Conservation (phyloP, 73 alveolate genomes). For the Paramecium tetraurelia region DNA sequence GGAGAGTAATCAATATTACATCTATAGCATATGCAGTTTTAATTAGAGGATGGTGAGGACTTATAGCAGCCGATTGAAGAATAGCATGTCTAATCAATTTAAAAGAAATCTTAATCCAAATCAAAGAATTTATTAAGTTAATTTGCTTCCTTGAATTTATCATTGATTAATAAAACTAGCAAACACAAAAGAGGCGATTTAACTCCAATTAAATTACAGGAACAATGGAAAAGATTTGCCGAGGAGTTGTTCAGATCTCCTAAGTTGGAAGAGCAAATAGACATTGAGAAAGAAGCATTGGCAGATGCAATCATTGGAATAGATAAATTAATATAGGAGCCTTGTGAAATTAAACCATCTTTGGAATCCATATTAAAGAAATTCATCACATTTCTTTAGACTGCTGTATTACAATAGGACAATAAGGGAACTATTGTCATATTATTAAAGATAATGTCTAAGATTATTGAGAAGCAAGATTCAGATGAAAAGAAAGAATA, state of each 20-base stretch:
- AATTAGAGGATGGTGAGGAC: neutral
- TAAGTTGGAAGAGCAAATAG: neutral
- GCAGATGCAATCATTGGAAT: conserved; percentile 18
- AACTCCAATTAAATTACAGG: neutral
- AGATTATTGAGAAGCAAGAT: conserved; percentile 41
- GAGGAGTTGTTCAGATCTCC: neutral
- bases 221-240: neutral
- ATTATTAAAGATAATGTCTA: conserved; percentile 5
- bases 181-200: neutral
- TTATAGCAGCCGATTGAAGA: neutral
- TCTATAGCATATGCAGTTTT: neutral
- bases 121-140: neutral
- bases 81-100: neutral
- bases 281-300: neutral
- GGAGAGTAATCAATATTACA: neutral
- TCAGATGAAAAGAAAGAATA: conserved; percentile 44
- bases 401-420: neutral
- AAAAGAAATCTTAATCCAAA: neutral
- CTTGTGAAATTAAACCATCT: conserved; percentile 19
- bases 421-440: conserved; percentile 21
- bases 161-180: neutral
- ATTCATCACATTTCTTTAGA: neutral
- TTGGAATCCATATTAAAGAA: conserved; percentile 15
- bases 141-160: neutral
- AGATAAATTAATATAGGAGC: neutral